Evolutionary conservation across 2,329 filamentous ascomycete genomes (phyloP), one percentile per base, ranked within the genome.

Genomic region (Laburnicola sp.): DNA sequence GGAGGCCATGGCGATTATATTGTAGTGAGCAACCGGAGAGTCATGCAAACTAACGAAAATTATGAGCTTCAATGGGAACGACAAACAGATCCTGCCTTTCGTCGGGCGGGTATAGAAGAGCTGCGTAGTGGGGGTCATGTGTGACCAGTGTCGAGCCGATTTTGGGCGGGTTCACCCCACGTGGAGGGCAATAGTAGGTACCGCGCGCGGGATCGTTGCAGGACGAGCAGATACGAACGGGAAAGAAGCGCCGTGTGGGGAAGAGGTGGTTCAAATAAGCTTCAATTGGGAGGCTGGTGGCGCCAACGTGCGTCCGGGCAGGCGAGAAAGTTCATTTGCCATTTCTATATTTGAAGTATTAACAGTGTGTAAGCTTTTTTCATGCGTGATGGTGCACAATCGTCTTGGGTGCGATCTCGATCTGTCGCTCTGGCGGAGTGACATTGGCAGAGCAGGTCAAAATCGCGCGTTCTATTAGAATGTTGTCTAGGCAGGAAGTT

Each of bases 141-240:
- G 27, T 6, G 38, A 37, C 30, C 6, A 25, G 2, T 30, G 31
- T 21, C 26, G 44, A 27, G 41, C 53, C 47, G 40, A 48, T 40
- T 45, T 45, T 45, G 52, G 42, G 28, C 43, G n/a, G 26, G 10
- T 22, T 39, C 4, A 26, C 43, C 40, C 49, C 38, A 39, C 38
- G 31, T 48, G 38, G 16, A 31, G 40, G 22, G n/a, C 25, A 5
- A 22, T 36, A 7, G 25, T 16, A 28, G 31, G 31, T 37, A 36
- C n/a, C n/a, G 1, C 22, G 11, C 10, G 23, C 11, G 30, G 42
- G 44, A 21, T 37, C 6, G 2, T 26, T 39, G 48, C 35, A 45
- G 23, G 36, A 28, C n/a, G 34, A 28, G 40, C 6, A 45, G 23
- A 30, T 22, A 39, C 22, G 26, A 27, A 34, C 23, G 21, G 37